Evolutionary conservation across 1,284 basidiomycete species (phyloP).

Genomic region (Marasmius oreades): DNA sequence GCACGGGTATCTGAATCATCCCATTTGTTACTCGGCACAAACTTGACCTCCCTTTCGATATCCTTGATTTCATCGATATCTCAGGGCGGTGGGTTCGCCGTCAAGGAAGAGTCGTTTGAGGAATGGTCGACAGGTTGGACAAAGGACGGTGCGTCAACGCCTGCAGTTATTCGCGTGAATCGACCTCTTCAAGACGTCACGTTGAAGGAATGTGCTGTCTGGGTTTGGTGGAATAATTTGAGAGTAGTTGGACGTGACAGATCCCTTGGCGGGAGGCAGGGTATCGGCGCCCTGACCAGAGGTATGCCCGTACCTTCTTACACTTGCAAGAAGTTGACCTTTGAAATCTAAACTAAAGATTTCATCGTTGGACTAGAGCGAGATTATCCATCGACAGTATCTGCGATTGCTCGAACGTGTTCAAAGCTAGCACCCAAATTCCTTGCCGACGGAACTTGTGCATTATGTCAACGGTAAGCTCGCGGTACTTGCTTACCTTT

Average conservation of each 20-base stretch:
- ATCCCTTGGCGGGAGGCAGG: slow-evolving; percentile 48
- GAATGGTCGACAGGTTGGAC: slow-evolving; percentile 46
- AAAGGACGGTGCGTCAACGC: slow-evolving; percentile 4
- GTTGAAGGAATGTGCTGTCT: slow-evolving; percentile 79
- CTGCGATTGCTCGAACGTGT: slow-evolving; percentile 82
- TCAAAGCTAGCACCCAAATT: slow-evolving; percentile 77
- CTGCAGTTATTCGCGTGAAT: slow-evolving; percentile 46
- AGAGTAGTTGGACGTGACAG: slow-evolving; percentile 49
- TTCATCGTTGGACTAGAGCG: slow-evolving; percentile 81
- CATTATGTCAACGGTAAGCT: slow-evolving; percentile 72
- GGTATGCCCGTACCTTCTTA: slow-evolving; percentile 38
- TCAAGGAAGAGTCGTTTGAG: slow-evolving; percentile 70
- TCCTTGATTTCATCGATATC: slow-evolving; percentile 74
- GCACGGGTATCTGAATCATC: slow-evolving; percentile 58
- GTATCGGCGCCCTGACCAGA: slow-evolving; percentile 71
- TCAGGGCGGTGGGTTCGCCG: slow-evolving; percentile 75
- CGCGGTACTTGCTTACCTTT: slow-evolving; percentile 9
- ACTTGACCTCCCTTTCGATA: slow-evolving; percentile 77
- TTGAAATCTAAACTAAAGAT: slow-evolving; percentile 42
- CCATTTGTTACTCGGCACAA: slow-evolving; percentile 80
- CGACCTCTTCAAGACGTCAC: slow-evolving; percentile 75
- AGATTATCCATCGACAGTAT: slow-evolving; percentile 87
- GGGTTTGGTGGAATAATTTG: slow-evolving; percentile 69
- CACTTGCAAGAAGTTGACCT: background rate
- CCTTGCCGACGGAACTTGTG: slow-evolving; percentile 47